A percentile compares a stretch with the other conserved stretches of the same genome.
These are phyloP conservation scores for Aspergillus eucalypticola DNA, from an alignment of 2,329 filamentous ascomycete genomes.

Conservation along the genomic window DNA sequence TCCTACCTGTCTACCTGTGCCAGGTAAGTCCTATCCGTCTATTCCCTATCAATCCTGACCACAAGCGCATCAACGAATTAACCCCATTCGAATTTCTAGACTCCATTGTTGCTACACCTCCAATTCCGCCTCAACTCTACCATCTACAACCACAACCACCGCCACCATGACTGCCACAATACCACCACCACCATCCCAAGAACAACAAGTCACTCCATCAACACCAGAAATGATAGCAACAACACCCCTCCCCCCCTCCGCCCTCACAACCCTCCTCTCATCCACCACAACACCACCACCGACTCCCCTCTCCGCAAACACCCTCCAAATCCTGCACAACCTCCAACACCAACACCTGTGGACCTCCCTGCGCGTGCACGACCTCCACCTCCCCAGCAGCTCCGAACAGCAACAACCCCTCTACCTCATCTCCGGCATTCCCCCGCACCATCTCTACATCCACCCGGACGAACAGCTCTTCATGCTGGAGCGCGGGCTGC, in stretches of 20 bases:
- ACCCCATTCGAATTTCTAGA: neutral
- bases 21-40: neutral
- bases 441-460: conserved; percentile 61
- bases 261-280: conserved; percentile 44
- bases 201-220: neutral
- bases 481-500: conserved; percentile 54
- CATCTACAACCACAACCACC: neutral
- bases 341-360: conserved; percentile 64
- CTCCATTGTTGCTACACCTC: neutral
- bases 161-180: neutral
- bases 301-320: conserved; percentile 46
- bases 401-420: conserved; percentile 31
- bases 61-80: neutral
- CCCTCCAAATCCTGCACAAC: conserved; percentile 63
- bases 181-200: neutral
- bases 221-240: neutral
- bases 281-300: conserved; percentile 22
- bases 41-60: neutral
- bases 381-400: conserved; percentile 27
- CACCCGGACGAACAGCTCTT: conserved; percentile 66
- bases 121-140: neutral
- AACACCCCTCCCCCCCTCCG: conserved; percentile 33
- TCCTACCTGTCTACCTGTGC: no score
- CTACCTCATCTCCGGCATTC: conserved; percentile 61
- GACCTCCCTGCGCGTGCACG: conserved; percentile 58